A percentile compares a stretch with the other conserved stretches of the same genome.
phyloP scores from a whole-genome alignment of 345 rosid species.

The Garcia nutans region DNA sequence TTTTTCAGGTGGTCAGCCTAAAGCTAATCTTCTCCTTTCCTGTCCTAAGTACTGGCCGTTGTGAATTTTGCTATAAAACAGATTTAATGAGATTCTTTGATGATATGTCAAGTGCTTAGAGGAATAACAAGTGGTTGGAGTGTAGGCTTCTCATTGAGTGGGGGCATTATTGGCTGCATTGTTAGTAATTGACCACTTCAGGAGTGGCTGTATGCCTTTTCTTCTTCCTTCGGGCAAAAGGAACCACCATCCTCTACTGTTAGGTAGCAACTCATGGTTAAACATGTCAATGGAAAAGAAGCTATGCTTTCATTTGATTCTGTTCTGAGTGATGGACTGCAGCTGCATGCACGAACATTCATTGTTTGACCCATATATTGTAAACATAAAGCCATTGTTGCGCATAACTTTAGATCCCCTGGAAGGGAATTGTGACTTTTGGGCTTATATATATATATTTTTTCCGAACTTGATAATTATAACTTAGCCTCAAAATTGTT shows the following conservation, averaged over 20 bases:
- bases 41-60: neutral
- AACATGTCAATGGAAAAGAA: neutral
- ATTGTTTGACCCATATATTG: neutral
- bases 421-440: neutral
- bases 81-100: neutral
- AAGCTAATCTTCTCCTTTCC: neutral
- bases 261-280: too few relatives aligned
- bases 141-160: neutral
- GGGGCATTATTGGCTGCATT: too few relatives aligned
- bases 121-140: neutral
- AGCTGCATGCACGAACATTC: neutral
- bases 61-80: neutral
- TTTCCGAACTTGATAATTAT: neutral
- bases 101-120: neutral
- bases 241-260: too few relatives aligned
- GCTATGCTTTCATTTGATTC: neutral
- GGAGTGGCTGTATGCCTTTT: too few relatives aligned
- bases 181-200: too few relatives aligned
- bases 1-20: neutral
- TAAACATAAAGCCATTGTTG: neutral
- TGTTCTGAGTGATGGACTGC: neutral
- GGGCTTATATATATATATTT: neutral
- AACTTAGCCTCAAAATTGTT: neutral
- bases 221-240: too few relatives aligned
- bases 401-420: neutral